Base-by-base conservation (phyloP, 164 flowering plant genomes). In the Tinospora cordifolia region DNA sequence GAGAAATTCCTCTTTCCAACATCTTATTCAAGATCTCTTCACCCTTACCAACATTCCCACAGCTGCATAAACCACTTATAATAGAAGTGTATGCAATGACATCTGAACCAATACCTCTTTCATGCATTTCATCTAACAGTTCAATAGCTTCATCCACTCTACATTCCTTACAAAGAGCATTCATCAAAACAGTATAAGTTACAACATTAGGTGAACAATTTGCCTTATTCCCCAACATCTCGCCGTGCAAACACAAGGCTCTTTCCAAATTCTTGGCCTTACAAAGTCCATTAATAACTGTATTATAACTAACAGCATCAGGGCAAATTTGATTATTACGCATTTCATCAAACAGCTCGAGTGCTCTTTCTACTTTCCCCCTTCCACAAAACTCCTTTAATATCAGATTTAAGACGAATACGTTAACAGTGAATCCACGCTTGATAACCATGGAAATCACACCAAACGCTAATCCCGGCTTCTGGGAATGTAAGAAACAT, bases 211-310 rank as follows among this genome's bases (percentile, higher is more conserved):
- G 87, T 19, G 6, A n/a, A 69, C 84, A 83, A 66, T 72, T 71
- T 1, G 19, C 63, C 14, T 39, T 30, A 30, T 30, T 30, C 36
- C 36, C 71, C 75, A 75, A 76, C 90, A 88, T 88, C 65, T 79
- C 86, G 26, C 11, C 51, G 65, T 73, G 70, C 72, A 89, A 72
- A 39, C 17, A 22, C 62, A 76, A 14, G 13, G 91, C 93, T 49
- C 84, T 80, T 17, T 80, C 76, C 73, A 87, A 38, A 67, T 73
- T 81, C 75, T 79, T 84, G 36, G 34, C 85, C 73, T 80, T 85
- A 66, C 93, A 88, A 44, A 88, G 83, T 60, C 88, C 88, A 70
- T 74, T 78, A 9, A 88, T 69, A 36, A 92, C 38, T 6, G 83
- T 83, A 68, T 85, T 88, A 70, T 78, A 91, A 75, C 85, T 83